A percentile compares a stretch with the other conserved stretches of the same genome.
Conservation (phyloP, 176 grass and related monocot genomes). For the Coix lacrymajobi region DNA sequence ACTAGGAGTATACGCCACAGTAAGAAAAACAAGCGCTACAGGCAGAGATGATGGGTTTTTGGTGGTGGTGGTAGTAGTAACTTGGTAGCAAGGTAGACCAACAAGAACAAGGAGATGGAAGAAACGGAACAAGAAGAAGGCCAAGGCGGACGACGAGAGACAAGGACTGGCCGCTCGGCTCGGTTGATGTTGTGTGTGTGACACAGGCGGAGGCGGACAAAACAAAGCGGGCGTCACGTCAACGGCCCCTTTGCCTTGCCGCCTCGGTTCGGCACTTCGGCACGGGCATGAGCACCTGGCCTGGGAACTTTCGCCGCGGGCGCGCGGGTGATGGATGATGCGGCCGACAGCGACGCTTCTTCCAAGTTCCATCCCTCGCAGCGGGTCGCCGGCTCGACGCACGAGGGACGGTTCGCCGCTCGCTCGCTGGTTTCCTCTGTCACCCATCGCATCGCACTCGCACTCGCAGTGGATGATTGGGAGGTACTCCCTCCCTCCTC, state of each 20-base stretch:
- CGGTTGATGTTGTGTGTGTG: background rate
- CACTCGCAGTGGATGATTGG: too few species aligned
- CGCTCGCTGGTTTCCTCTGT: too few species aligned
- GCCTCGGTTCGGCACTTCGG: background rate
- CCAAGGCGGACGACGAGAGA: background rate
- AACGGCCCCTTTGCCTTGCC: background rate
- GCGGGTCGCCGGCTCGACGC: too few species aligned
- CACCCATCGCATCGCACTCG: too few species aligned
- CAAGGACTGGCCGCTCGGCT: background rate
- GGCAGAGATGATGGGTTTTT: background rate
- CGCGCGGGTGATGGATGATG: background rate
- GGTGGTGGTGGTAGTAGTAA: too few species aligned
- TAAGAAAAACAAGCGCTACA: background rate
- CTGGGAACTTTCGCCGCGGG: slow-evolving; percentile 25
- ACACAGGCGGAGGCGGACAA: too few species aligned
- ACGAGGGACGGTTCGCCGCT: too few species aligned
- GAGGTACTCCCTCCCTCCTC: too few species aligned
- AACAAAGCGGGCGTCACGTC: background rate
- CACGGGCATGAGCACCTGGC: background rate
- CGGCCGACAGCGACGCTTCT: background rate
- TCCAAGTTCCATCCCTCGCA: too few species aligned
- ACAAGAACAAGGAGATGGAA: too few species aligned
- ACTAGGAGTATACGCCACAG: too few species aligned
- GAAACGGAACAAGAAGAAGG: background rate
- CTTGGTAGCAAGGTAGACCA: too few species aligned